Evolutionary conservation across 306 rosid genomes (phyloP).

Genomic region (Cucumis cinereus): DNA sequence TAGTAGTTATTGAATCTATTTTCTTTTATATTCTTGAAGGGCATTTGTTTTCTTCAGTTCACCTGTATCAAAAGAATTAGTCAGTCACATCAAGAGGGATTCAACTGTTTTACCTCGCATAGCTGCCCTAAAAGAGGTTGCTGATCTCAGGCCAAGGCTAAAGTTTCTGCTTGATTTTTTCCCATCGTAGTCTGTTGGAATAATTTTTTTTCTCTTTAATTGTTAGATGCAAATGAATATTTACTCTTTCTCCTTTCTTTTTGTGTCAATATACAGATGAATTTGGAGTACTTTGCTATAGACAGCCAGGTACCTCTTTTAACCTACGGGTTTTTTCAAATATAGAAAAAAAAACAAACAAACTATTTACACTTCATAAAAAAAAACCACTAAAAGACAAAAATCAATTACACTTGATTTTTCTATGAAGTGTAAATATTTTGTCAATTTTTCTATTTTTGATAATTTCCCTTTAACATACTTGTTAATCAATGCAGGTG

Average conservation of each 20-base stretch:
- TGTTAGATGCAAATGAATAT: background rate
- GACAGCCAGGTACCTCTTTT: constrained; percentile 74
- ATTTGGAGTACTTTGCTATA: constrained; percentile 88
- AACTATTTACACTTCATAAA: too few relatives aligned
- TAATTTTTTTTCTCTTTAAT: background rate
- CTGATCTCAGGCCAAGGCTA: constrained; percentile 7
- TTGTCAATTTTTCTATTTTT: too few relatives aligned
- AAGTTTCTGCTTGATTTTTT: constrained; percentile 13
- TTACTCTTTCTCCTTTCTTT: constrained; percentile 11
- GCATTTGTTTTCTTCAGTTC: constrained; percentile 97
- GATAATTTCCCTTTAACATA: too few relatives aligned
- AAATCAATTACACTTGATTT: too few relatives aligned
- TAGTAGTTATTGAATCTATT: constrained; percentile 11
- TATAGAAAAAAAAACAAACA: too few relatives aligned
- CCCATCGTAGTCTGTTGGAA: constrained; percentile 1
- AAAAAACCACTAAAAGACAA: too few relatives aligned
- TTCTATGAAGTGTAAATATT: too few relatives aligned
- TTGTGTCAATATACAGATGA: constrained; percentile 65
- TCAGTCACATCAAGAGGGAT: constrained; percentile 67
- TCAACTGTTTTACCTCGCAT: constrained; percentile 52
- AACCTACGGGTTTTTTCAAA: too few relatives aligned
- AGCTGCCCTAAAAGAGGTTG: constrained; percentile 83
- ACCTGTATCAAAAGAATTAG: constrained; percentile 57
- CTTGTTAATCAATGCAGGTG: background rate
- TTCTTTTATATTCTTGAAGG: constrained; percentile 41